Evolutionary conservation across 306 rosid species (phyloP), one percentile per base, ranked within the genome.

Genomic region (Arachis hypogaea): DNA sequence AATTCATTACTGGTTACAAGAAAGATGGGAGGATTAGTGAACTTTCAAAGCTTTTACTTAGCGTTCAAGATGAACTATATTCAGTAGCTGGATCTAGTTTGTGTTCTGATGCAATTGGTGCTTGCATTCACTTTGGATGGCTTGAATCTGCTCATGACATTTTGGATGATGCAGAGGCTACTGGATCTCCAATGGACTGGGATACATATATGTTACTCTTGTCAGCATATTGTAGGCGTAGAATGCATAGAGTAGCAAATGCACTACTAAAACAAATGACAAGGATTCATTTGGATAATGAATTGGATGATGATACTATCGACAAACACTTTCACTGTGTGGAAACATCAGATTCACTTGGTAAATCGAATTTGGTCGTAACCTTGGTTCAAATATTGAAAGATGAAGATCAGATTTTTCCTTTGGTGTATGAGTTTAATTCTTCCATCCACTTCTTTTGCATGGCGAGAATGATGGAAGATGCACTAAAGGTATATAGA

Each of bases 131-230:
- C 14, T 14, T 14, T 14, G 14, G 14, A 14, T 14, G 14, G 14
- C 14, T 93, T 75, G 96, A 88, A 75, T 82, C 82, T 57, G 96
- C 97, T 49, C 97, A 93, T 68, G 98, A 93, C 80, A 85, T 93
- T 77, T 80, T 91, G 86, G 97, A 93, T 52, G 96, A 93, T 67
- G 66, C 80, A 75, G 90, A 82, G 75, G 82, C 88, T 47, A 79
- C 63, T 45, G 88, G 81, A 28, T 69, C 80, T 64, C 80, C 87
- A 38, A 12, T 88, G 80, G 82, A 80, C 65, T 1, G 14, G 66
- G 33, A 56, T 16, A 55, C 83, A 14, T 14, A 14, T 14, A 14
- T 14, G 14, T 14, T 14, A 14, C 14, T 14, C 14, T 14, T 14
- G 14, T 14, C 14, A 14, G 14, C 14, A 14, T 14, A 14, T 14